Base-by-base conservation (phyloP, 2,329 filamentous ascomycete genomes). In the Penicillium sp. region DNA sequence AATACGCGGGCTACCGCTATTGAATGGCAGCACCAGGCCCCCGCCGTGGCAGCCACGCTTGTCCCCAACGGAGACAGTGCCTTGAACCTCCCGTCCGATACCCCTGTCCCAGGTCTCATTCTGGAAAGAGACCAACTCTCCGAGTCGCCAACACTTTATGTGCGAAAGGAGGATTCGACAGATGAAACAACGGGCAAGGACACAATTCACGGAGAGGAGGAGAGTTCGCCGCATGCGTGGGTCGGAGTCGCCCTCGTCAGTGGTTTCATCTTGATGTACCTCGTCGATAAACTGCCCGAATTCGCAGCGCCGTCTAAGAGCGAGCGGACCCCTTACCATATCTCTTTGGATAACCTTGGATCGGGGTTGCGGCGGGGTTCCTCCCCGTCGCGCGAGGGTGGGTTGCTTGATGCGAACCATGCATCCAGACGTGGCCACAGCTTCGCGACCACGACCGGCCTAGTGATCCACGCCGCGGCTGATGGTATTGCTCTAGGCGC, bases 401-500 rank as follows among this genome's bases (percentile, higher is more conserved):
- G 65, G 15, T 45, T 69, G 19, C 51, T 71, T 29, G 65, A 71
- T 29, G 55, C 63, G 9, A 62, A 59, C 9, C 61, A 57, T 31
- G 19, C 28, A 6, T 57, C 56, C 26, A 62, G 58, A 22, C 64
- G 62, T 42, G 42, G 81, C 74, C 29, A 74, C 81, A 61, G 72
- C 77, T 75, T 89, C 48, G 85, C 87, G n/a, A 90, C 91, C 2
- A 98, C 93, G 0, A 85, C 87, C 0, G 93, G 93, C 0, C 76
- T 98, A n/a, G 87, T 97, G 5, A 97, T 98, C 51, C 93, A 98
- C 67, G 88, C 93, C 0, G 87, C 87, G 2, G 91, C 93, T 2
- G 93, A 98, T 63, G 93, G 93, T 15, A 95, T 98, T 54, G 93
- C 93, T 2, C 83, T 98, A 71, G 93, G 93, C 21, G 93, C 93